Conservation (phyloP, 2,329 filamentous ascomycete species). For the Trichoderma pleuroti region DNA sequence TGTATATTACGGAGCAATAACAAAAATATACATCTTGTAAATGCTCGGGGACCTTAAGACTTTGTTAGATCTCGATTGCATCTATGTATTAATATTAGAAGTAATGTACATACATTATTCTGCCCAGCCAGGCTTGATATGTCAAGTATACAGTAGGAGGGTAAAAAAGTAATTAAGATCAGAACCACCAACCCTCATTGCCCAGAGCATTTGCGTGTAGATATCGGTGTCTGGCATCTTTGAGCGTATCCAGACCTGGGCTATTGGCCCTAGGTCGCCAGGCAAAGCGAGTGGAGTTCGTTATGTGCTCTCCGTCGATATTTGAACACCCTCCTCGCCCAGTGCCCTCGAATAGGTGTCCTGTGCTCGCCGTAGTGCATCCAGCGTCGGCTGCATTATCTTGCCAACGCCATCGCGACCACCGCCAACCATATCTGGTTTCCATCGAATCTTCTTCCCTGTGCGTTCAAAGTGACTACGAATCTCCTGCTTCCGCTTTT, state of each 20-base stretch:
- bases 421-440: conserved; percentile 65
- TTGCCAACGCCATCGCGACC: conserved; percentile 72
- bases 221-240: background rate
- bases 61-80: background rate
- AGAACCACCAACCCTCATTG: background rate
- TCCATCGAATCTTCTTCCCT: conserved; percentile 68
- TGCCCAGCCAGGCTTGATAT: background rate
- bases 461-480: conserved; percentile 68
- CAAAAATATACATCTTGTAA: background rate
- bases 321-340: conserved; percentile 56
- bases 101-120: background rate
- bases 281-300: background rate
- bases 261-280: background rate
- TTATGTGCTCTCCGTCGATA: conserved; percentile 40
- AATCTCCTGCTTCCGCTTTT: conserved; percentile 65
- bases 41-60: background rate
- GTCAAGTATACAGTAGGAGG: background rate
- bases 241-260: background rate
- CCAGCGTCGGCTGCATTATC: conserved; percentile 70
- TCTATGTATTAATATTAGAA: background rate
- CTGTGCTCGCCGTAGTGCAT: conserved; percentile 66
- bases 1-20: background rate
- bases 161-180: background rate
- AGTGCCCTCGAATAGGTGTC: conserved; percentile 69
- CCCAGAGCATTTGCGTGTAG: background rate